Evolutionary conservation across 106 monocot genomes (phyloP).

Genomic region (Chionographis japonica): DNA sequence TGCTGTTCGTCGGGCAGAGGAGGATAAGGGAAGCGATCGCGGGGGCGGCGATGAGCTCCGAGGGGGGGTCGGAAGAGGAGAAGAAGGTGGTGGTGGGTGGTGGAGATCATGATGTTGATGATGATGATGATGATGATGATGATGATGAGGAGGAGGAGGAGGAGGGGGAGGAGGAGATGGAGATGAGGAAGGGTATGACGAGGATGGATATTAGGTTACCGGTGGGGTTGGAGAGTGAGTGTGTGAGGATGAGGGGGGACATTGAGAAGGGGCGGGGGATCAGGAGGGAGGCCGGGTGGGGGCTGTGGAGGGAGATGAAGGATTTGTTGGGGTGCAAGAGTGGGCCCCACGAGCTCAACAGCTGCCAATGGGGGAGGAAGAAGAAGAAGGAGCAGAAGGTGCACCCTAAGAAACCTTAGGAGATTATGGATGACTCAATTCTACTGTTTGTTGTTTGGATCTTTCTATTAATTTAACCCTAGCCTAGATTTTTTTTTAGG

Average conservation of each 20-base stretch:
- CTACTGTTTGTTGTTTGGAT: too few relatives aligned
- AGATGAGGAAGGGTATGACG: neutral
- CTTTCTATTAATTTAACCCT: too few relatives aligned
- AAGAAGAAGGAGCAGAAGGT: too few relatives aligned
- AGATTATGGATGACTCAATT: too few relatives aligned
- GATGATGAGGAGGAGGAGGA: constrained; percentile 7
- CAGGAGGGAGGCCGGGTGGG: neutral
- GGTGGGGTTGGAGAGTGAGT: neutral
- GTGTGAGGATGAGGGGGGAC: too few relatives aligned
- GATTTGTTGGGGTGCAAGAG: constrained; percentile 31
- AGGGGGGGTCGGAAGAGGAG: neutral
- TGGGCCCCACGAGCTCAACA: constrained; percentile 1
- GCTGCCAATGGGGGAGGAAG: constrained; percentile 4
- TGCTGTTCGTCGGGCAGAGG: constrained; percentile 27
- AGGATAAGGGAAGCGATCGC: constrained; percentile 24
- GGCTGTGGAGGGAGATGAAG: constrained; percentile 30
- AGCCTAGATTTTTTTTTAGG: too few relatives aligned
- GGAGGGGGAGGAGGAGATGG: neutral
- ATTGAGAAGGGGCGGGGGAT: too few relatives aligned
- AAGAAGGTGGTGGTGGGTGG: neutral
- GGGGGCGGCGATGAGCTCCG: neutral
- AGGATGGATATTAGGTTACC: neutral
- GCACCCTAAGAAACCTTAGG: too few relatives aligned
- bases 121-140: neutral
- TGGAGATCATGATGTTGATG: neutral